phyloP scores from a whole-genome alignment of 169 alveolate species.

The Plasmodium adleri region DNA sequence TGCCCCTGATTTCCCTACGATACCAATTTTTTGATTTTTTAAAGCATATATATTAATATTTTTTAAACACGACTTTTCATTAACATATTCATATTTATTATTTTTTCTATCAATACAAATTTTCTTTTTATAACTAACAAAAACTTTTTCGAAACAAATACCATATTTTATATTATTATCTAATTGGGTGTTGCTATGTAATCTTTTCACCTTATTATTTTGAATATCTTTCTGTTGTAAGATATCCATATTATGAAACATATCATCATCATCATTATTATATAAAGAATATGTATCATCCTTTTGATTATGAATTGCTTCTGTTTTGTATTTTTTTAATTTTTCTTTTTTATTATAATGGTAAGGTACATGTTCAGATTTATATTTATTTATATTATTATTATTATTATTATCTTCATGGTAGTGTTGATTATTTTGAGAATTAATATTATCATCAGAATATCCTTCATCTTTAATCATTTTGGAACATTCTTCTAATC shows the following conservation, averaged over 20 bases:
- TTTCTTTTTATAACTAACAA: slow-evolving; percentile 62
- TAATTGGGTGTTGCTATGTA: too few species aligned
- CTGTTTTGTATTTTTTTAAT: not conserved
- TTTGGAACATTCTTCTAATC: slow-evolving; percentile 57
- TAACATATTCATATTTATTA: slow-evolving; percentile 43
- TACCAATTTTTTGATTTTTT: slow-evolving; percentile 81
- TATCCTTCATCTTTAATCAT: slow-evolving; percentile 7
- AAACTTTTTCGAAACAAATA: slow-evolving; percentile 56
- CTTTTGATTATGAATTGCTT: not conserved
- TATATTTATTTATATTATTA: too few species aligned
- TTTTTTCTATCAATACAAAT: slow-evolving; percentile 19
- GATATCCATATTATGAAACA: not conserved
- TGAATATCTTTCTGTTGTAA: too few species aligned
- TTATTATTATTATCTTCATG: not conserved
- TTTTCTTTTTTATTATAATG: not conserved
- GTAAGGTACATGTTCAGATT: too few species aligned
- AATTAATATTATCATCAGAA: not conserved
- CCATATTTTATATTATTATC: slow-evolving; percentile 29
- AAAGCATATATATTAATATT: slow-evolving; percentile 80
- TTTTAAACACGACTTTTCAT: slow-evolving; percentile 74
- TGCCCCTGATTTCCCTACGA: slow-evolving; percentile 82
- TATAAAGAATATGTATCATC: not conserved
- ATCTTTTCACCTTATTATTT: too few species aligned
- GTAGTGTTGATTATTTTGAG: not conserved
- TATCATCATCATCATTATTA: not conserved